A percentile compares a stretch with the other conserved stretches of the same genome.
Evolutionary conservation across 257 asterid species (phyloP).

Genomic region (Ligustrum vulgare): DNA sequence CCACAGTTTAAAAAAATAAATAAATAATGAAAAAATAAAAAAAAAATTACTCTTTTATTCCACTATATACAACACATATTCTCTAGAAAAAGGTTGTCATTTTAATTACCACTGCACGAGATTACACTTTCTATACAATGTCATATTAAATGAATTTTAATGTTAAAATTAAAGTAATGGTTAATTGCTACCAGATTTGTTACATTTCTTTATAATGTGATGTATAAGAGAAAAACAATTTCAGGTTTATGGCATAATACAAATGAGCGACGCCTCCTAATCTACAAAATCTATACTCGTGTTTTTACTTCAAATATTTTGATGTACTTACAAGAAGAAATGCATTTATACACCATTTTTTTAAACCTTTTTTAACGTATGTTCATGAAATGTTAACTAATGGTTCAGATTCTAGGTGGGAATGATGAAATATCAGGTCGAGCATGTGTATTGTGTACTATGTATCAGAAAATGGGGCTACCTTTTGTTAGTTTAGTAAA

Average conservation of each 20-base stretch:
- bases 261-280: background rate
- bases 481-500: conserved; percentile 16
- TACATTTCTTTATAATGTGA: background rate
- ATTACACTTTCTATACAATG: background rate
- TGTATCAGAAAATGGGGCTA: background rate
- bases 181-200: background rate
- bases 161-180: background rate
- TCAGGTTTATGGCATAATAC: background rate
- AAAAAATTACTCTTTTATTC: no score
- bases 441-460: background rate
- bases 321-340: background rate
- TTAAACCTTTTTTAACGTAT: background rate
- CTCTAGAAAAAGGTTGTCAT: background rate
- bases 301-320: background rate
- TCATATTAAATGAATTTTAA: background rate
- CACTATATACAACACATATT: background rate
- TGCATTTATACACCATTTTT: background rate
- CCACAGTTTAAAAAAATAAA: background rate
- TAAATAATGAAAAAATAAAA: no score
- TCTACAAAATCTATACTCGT: background rate
- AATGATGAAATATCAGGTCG: background rate
- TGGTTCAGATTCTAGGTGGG: background rate
- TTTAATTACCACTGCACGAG: background rate
- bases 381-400: background rate
- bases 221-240: background rate